Conservation (phyloP, 208 protist genomes). For the Leishmania tarentolae region DNA sequence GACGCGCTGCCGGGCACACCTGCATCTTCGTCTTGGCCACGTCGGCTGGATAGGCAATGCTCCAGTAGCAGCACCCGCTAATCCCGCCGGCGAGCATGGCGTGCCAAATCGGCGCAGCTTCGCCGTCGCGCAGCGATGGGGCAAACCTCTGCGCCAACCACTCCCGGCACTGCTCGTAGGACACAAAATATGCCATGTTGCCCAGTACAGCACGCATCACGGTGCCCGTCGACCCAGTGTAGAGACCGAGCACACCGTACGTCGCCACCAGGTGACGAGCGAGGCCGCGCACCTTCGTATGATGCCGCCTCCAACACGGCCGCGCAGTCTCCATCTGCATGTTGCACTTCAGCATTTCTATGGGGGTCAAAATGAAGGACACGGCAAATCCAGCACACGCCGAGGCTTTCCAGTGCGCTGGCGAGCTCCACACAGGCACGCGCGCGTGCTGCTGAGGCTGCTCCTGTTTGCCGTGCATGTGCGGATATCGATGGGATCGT, state of each 20-base stretch:
- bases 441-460: background rate
- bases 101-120: slow-evolving; percentile 40
- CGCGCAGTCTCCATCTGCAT: slow-evolving; percentile 47
- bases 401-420: slow-evolving; percentile 36
- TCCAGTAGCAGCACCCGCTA: slow-evolving; percentile 81
- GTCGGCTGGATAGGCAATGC: slow-evolving; percentile 81
- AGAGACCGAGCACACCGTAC: slow-evolving; percentile 52
- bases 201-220: slow-evolving; percentile 70
- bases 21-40: slow-evolving; percentile 86
- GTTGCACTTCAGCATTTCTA: slow-evolving; percentile 76
- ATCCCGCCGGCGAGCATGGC: slow-evolving; percentile 70
- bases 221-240: slow-evolving; percentile 62
- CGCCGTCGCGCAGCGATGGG: slow-evolving; percentile 20
- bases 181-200: slow-evolving; percentile 77
- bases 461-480: background rate
- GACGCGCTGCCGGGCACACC: slow-evolving; percentile 40
- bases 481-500: background rate
- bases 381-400: slow-evolving; percentile 53
- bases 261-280: slow-evolving; percentile 3
- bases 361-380: slow-evolving; percentile 67
- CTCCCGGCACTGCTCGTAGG: slow-evolving; percentile 62
- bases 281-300: slow-evolving; percentile 17
- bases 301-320: slow-evolving; percentile 19
- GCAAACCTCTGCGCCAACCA: slow-evolving; percentile 25
- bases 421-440: slow-evolving; percentile 21